Evolutionary conservation across 805 yeast genomes (phyloP).

Genomic region (Metschnikowia peoriensis): DNA sequence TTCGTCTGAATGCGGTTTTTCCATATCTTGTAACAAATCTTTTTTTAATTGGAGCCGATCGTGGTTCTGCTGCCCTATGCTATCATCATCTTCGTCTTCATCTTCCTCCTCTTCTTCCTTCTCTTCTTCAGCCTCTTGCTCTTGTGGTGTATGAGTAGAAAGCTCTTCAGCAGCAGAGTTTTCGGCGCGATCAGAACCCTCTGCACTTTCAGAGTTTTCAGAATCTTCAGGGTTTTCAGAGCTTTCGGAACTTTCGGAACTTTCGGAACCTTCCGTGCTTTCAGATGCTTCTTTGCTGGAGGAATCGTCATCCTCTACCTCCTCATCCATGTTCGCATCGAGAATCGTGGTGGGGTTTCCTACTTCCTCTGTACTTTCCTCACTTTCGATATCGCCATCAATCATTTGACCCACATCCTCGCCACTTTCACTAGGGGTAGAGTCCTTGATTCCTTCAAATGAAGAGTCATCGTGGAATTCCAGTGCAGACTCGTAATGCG

Average conservation of each 20-base stretch:
- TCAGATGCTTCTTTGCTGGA: neutral
- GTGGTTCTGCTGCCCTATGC: constrained; percentile 5
- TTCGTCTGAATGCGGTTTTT: constrained; percentile 15
- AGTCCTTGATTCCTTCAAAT: constrained; percentile 8
- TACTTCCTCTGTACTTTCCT: neutral
- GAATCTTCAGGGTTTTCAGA: neutral
- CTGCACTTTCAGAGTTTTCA: neutral
- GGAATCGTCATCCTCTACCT: constrained; percentile 4
- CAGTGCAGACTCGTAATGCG: constrained; percentile 33
- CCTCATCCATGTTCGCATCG: neutral
- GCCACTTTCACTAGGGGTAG: constrained; percentile 5
- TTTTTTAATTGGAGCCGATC: constrained; percentile 15
- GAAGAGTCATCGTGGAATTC: constrained; percentile 25
- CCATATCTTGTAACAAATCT: constrained; percentile 16
- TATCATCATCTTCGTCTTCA: constrained; percentile 14
- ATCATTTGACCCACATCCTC: neutral
- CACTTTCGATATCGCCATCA: neutral
- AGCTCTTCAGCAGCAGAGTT: neutral
- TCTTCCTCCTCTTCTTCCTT: constrained; percentile 6
- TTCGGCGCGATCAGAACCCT: neutral
- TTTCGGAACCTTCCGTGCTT: neutral
- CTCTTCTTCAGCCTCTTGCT: constrained; percentile 3
- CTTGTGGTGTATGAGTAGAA: no score
- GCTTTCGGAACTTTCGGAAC: neutral
- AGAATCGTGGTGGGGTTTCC: neutral